phyloP scores from a whole-genome alignment of 2,329 filamentous ascomycete genomes.

The Sporothrix sp. region DNA sequence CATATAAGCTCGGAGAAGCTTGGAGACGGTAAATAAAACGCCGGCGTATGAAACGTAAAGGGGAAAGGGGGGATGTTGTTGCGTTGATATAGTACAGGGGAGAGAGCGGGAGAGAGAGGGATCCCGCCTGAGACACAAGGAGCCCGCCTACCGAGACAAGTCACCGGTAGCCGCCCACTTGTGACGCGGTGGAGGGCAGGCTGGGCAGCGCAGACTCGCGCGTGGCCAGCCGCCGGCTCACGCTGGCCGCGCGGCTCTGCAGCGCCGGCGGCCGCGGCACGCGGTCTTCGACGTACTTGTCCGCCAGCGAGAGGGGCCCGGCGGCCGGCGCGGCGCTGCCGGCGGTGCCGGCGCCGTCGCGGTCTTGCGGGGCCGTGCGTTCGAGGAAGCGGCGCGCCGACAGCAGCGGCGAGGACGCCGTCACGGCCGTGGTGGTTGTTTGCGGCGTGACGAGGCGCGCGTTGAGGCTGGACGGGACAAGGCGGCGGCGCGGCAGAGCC shows the following conservation, averaged over 20 bases:
- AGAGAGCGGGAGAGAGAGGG: neutral
- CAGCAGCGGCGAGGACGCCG: constrained; percentile 9
- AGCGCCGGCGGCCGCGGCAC: constrained; percentile 32
- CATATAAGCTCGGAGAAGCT: too few species aligned
- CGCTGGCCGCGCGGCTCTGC: constrained; percentile 36
- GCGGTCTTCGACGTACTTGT: constrained; percentile 33
- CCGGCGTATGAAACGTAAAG: neutral
- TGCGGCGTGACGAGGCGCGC: constrained; percentile 36
- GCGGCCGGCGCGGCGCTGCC: constrained; percentile 7
- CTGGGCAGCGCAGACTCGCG: constrained; percentile 35
- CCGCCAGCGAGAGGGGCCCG: constrained; percentile 18
- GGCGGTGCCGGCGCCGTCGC: constrained; percentile 26
- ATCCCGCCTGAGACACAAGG: neutral
- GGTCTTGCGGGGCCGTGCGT: constrained; percentile 30
- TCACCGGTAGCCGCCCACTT: constrained; percentile 38
- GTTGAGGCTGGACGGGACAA: constrained; percentile 39
- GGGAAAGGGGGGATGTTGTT: neutral
- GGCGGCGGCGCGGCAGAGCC: constrained; percentile 43
- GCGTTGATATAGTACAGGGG: neutral
- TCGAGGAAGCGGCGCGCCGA: constrained; percentile 40
- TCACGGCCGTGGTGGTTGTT: constrained; percentile 25
- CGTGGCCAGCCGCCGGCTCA: constrained; percentile 28
- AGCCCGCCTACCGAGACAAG: neutral
- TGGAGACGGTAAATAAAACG: too few species aligned
- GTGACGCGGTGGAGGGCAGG: constrained; percentile 30